phyloP scores from a whole-genome alignment of 768 basidiomycete genomes.

The Suillus alpinus region DNA sequence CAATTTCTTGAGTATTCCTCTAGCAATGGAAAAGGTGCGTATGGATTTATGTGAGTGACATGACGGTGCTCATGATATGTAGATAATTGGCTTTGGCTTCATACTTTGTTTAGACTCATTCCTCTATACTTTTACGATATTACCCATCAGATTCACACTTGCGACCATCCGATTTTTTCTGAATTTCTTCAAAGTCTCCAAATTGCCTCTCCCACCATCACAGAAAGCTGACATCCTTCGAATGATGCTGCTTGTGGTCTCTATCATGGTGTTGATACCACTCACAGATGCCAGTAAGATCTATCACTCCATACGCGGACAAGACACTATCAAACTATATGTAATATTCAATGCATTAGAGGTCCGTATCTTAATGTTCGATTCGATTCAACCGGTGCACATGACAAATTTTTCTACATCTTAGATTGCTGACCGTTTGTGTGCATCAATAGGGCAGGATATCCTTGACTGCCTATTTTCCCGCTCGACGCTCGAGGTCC shows the following conservation, averaged over 20 bases:
- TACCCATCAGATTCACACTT: constrained; percentile 82
- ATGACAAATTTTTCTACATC: background rate
- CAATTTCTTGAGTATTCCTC: constrained; percentile 90
- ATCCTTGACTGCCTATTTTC: constrained; percentile 96
- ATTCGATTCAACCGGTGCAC: background rate
- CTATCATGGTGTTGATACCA: constrained; percentile 71
- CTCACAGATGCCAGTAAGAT: constrained; percentile 96
- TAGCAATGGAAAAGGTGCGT: constrained; percentile 91
- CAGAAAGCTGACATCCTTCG: constrained; percentile 94
- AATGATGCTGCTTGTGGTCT: constrained; percentile 67
- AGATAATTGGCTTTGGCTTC: constrained; percentile 93
- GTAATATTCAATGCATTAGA: constrained; percentile 99
- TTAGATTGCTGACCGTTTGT: constrained; percentile 92
- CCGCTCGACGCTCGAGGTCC: constrained; percentile 76
- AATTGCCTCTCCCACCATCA: constrained; percentile 69
- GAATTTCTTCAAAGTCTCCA: constrained; percentile 48
- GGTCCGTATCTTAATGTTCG: constrained; percentile 47
- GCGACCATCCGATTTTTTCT: constrained; percentile 56
- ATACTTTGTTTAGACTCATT: constrained; percentile 95
- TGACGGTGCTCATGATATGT: constrained; percentile 7
- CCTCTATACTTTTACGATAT: constrained; percentile 95
- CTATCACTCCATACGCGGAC: constrained; percentile 95
- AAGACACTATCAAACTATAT: constrained; percentile 98
- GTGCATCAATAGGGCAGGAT: constrained; percentile 96
- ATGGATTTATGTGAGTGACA: background rate